These are phyloP conservation scores for Phalaenopsis equestris DNA, from an alignment of 106 monocot species.

Conservation along the genomic window DNA sequence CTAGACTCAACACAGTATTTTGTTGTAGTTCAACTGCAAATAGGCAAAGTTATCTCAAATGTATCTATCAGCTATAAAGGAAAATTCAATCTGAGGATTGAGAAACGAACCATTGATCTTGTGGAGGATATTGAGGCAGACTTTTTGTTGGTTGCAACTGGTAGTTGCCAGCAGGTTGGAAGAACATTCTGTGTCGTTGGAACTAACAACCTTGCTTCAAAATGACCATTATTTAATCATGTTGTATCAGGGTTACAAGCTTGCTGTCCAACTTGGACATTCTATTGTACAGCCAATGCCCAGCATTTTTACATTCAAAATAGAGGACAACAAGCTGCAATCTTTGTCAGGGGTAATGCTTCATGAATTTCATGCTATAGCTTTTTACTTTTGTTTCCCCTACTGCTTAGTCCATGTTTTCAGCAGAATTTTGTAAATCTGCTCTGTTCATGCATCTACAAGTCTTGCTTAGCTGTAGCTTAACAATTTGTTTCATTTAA, in stretches of 20 bases:
- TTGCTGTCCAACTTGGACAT: slow-evolving; percentile 79
- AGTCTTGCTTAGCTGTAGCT: neutral
- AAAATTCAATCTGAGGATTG: slow-evolving; percentile 65
- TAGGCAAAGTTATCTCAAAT: slow-evolving; percentile 70
- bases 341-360: slow-evolving; percentile 80
- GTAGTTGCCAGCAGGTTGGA: slow-evolving; percentile 76
- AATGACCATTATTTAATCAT: neutral
- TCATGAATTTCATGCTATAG: neutral
- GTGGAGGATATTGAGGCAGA: slow-evolving; percentile 69
- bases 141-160: slow-evolving; percentile 72
- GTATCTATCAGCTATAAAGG: slow-evolving; percentile 37
- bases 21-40: slow-evolving; percentile 48
- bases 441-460: neutral
- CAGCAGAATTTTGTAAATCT: neutral
- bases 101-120: slow-evolving; percentile 61
- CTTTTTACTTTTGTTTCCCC: neutral
- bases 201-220: neutral
- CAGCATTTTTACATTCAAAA: slow-evolving; percentile 94
- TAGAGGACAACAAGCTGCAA: slow-evolving; percentile 43
- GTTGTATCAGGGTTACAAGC: slow-evolving; percentile 59
- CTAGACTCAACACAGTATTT: neutral
- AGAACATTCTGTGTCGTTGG: neutral
- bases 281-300: slow-evolving; percentile 83
- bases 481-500: neutral
- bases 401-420: neutral